Evolutionary conservation across 2,329 filamentous ascomycete genomes (phyloP), one percentile per base, ranked within the genome.

Genomic region (Botrytis medusae): DNA sequence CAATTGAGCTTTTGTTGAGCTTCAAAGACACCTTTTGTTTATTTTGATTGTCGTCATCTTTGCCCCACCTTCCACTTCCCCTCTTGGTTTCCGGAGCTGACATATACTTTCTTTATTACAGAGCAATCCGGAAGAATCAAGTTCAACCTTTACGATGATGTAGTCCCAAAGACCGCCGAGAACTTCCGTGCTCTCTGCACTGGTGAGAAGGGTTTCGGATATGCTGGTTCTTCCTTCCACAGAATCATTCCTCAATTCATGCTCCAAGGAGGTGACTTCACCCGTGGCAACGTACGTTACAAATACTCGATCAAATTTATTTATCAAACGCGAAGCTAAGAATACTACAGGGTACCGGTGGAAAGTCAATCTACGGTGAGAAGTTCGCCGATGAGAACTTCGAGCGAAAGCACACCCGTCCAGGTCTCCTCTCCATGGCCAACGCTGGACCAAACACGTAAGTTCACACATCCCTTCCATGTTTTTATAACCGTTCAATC

Each of bases 311-410:
- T 71, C 32, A 29, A 67, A 65, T 82, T 1, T 77, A 75, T 44
- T 44, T 44, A 25, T 10, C 72, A 54, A 63, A 65, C 61, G n/a
- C 89, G 69, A 95, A 96, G 87, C 88, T 96, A 78, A 80, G 73
- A 34, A 74, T 54, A 25, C 71, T 63, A 74, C 71, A 97, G 94
- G 93, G 93, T 72, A 77, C 94, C 74, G 94, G 93, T 86, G 93
- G 94, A 85, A 93, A 92, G 86, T 97, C 93, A 83, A 97, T 97
- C 89, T 97, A 97, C 85, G 94, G 94, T 80, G 93, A 97, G 85
- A 96, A 95, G 89, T 97, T 97, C 83, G 85, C 90, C 81, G 94
- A 97, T 83, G 94, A 97, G 91, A 97, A 97, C 91, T 97, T 97
- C 88, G 82, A 84, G 76, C 82, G 87, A 78, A 90, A 89, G 87